phyloP scores from a whole-genome alignment of 306 rosid species.

The Herpetospermum pedunculosum region DNA sequence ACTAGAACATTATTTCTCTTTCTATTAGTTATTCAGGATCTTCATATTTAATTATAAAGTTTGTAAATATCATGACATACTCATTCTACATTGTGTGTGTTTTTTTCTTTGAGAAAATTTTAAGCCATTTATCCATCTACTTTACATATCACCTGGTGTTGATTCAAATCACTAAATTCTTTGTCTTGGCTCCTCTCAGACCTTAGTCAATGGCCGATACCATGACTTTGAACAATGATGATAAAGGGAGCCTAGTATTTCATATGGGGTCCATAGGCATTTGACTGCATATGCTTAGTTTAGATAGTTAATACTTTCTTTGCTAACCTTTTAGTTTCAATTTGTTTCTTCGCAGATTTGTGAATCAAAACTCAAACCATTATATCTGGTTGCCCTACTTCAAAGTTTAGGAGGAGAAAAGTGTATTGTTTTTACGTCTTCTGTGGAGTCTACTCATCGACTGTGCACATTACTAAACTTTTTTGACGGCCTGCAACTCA shows the following conservation, averaged over 20 bases:
- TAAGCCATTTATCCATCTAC: background rate
- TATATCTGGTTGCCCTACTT: slow-evolving; percentile 73
- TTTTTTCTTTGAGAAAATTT: too few species aligned
- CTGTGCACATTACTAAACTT: slow-evolving; percentile 66
- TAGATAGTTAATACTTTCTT: background rate
- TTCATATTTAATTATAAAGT: too few species aligned
- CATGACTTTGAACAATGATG: background rate
- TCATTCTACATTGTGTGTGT: too few species aligned
- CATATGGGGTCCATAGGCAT: too few species aligned
- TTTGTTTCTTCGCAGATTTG: slow-evolving; percentile 44
- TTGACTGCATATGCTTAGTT: too few species aligned
- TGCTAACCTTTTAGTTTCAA: background rate
- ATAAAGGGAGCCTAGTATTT: background rate
- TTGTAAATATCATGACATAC: too few species aligned
- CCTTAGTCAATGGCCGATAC: background rate
- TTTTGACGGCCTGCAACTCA: slow-evolving; percentile 46
- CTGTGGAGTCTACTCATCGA: slow-evolving; percentile 85
- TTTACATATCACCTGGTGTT: background rate
- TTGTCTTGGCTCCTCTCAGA: background rate
- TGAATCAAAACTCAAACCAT: slow-evolving; percentile 64
- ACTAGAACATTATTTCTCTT: too few species aligned
- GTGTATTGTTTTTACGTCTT: slow-evolving; percentile 79
- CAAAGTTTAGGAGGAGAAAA: slow-evolving; percentile 67
- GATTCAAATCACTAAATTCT: background rate
- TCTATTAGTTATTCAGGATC: too few species aligned